Evolutionary conservation across 768 basidiomycete genomes (phyloP), one percentile per base, ranked within the genome.

Genomic region (Tricholoma matsutake): DNA sequence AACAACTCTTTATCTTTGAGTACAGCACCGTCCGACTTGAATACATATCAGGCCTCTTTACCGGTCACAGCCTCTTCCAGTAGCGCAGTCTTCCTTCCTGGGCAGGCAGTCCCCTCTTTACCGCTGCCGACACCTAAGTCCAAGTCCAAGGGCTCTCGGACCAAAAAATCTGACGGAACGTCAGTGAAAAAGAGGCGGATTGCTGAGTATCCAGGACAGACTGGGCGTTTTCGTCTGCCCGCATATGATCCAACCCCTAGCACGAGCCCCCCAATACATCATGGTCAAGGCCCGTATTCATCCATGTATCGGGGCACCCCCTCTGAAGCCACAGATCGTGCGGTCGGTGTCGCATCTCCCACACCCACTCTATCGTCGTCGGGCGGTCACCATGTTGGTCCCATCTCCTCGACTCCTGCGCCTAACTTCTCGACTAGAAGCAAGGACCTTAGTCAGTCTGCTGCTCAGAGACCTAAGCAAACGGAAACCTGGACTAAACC

Each of bases 51-150:
- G 63, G 78, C 78, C 10, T 58, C 74, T 16, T 47, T 71, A 49
- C 70, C 69, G 25, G 54, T 70, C 45, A 45, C 63, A 10, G 57
- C 63, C 14, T 59, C 61, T 10, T 58, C 64, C 22, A 72, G 62
- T 6, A 71, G 64, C 11, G 64, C 69, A 2, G 64, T 70, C 31
- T 86, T 83, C 67, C 78, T 87, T 37, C 85, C 86, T n/a, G 86
- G 85, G 6, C 86, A 86, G 66, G 71, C 66, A 14, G 75, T 76
- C 29, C 66, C 66, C 9, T 61, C 61, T 16, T 64, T 67, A 32
- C 37, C 57, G 37, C 56, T 67, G 29, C 20, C 59, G 22, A 55
- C 65, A 49, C 69, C 64, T 7, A 52, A 59, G 56, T 28, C 64
- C 11, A 52, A 59, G 56, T 28, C 14, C 29, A 47, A 29, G 13